These are phyloP conservation scores for Tausonia pullulans DNA, from an alignment of 1,284 basidiomycete genomes.

Conservation along the genomic window DNA sequence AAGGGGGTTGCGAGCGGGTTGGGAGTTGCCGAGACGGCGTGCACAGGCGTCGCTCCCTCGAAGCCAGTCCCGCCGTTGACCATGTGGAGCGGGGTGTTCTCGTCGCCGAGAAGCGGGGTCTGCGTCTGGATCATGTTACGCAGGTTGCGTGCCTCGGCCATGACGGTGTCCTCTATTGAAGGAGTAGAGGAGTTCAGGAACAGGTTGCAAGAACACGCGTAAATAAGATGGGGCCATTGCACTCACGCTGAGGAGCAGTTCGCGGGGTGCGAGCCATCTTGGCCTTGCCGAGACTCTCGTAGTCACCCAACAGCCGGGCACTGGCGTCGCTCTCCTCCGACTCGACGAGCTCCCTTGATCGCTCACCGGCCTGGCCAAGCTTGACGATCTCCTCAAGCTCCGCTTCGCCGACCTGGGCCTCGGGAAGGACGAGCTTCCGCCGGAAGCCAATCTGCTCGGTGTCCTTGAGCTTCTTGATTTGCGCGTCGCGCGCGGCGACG, in stretches of 20 bases:
- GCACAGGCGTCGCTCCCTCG: slow-evolving; percentile 80
- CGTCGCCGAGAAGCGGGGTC: slow-evolving; percentile 90
- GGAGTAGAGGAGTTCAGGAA: background rate
- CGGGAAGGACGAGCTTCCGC: slow-evolving; percentile 72
- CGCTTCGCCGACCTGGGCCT: slow-evolving; percentile 86
- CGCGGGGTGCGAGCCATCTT: slow-evolving; percentile 84
- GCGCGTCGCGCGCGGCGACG: slow-evolving; percentile 83
- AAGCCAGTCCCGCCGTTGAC: slow-evolving; percentile 68
- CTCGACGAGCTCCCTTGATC: slow-evolving; percentile 68
- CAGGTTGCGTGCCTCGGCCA: slow-evolving; percentile 89
- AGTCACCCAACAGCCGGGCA: slow-evolving; percentile 76
- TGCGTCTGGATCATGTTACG: slow-evolving; percentile 84
- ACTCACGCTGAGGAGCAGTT: slow-evolving; percentile 80
- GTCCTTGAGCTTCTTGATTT: slow-evolving; percentile 94
- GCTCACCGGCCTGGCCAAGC: slow-evolving; percentile 86
- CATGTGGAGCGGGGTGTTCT: slow-evolving; percentile 84
- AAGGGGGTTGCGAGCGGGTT: slow-evolving; percentile 86
- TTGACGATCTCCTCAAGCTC: slow-evolving; percentile 98
- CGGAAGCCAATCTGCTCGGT: slow-evolving; percentile 88
- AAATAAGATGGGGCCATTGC: background rate
- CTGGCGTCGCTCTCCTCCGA: slow-evolving; percentile 62
- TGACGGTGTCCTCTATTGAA: slow-evolving; percentile 68
- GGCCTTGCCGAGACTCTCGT: slow-evolving; percentile 76
- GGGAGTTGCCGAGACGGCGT: slow-evolving; percentile 77
- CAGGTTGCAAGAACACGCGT: background rate